phyloP scores from a whole-genome alignment of 2,329 filamentous ascomycete species.

The Fusarium sp. region DNA sequence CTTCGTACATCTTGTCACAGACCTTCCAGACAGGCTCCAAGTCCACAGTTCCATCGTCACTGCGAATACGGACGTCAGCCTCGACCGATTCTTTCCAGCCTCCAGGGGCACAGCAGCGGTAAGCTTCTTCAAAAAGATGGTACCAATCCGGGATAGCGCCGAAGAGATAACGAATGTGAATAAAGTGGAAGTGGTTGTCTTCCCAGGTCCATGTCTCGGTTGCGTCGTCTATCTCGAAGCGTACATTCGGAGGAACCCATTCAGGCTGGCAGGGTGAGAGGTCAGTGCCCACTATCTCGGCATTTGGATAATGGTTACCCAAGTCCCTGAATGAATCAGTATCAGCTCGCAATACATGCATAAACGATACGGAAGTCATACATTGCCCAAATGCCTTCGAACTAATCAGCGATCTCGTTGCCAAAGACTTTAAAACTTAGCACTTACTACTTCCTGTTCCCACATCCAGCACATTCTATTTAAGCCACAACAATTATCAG shows the following conservation, averaged over 20 bases:
- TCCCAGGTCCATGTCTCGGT: slow-evolving; percentile 40
- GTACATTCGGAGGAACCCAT: slow-evolving; percentile 45
- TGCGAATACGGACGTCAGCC: slow-evolving; percentile 24
- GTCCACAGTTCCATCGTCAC: slow-evolving; percentile 38
- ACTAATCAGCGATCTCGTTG: background rate
- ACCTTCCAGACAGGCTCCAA: slow-evolving; percentile 4
- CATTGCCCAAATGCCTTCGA: slow-evolving; percentile 34
- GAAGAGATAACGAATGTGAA: slow-evolving; percentile 43
- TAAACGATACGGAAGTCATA: background rate
- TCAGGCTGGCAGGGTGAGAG: slow-evolving; percentile 40
- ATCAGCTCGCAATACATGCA: background rate
- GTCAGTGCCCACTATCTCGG: slow-evolving; percentile 39
- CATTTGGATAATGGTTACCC: slow-evolving; percentile 35
- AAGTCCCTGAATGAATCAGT: slow-evolving; percentile 29
- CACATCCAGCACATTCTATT: slow-evolving; percentile 27
- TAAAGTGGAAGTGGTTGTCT: slow-evolving; percentile 29
- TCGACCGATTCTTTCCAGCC: slow-evolving; percentile 44
- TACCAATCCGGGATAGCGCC: slow-evolving; percentile 41
- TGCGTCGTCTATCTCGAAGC: slow-evolving; percentile 43
- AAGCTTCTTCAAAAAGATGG: slow-evolving; percentile 33
- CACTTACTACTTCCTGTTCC: slow-evolving; percentile 29
- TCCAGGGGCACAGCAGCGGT: slow-evolving; percentile 40
- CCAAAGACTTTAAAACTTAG: fast-evolving
- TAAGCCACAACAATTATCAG: background rate
- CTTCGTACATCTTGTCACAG: slow-evolving; percentile 22